phyloP scores from a whole-genome alignment of 1,139 yeast species.

The Suhomyces chickasaworum region DNA sequence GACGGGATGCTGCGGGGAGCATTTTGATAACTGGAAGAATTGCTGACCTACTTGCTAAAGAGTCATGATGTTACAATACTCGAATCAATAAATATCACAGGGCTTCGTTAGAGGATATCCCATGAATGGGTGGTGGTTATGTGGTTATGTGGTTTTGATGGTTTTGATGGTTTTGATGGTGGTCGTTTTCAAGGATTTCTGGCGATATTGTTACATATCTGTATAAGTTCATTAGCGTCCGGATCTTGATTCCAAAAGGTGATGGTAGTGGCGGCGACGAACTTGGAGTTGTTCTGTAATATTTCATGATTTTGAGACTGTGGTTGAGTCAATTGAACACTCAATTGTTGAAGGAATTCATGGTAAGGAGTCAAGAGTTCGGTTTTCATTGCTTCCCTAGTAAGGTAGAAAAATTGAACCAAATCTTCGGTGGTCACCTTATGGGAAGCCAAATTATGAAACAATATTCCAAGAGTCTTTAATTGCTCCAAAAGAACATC shows the following conservation, averaged over 20 bases:
- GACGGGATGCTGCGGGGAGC: not conserved
- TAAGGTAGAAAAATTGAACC: slow-evolving; percentile 10
- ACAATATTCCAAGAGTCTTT: slow-evolving; percentile 33
- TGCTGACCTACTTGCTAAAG: not conserved
- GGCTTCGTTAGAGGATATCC: not conserved
- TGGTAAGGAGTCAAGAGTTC: slow-evolving; percentile 22
- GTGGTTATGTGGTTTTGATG: too few relatives aligned
- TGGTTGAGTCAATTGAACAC: slow-evolving; percentile 14
- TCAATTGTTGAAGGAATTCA: slow-evolving; percentile 17
- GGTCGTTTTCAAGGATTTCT: not conserved
- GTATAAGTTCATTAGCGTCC: slow-evolving; percentile 3
- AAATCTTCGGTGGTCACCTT: slow-evolving; percentile 6
- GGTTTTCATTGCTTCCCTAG: slow-evolving; percentile 16
- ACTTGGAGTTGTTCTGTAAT: slow-evolving; percentile 37
- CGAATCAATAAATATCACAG: not conserved
- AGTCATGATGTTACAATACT: not conserved
- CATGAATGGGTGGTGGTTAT: not conserved
- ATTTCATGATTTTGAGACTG: slow-evolving; percentile 19
- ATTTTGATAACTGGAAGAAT: not conserved
- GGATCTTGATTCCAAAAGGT: slow-evolving; percentile 9
- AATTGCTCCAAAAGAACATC: slow-evolving; percentile 27
- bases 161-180: too few relatives aligned
- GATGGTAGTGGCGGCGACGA: slow-evolving; percentile 34
- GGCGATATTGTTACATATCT: slow-evolving; percentile 11
- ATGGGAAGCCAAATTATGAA: slow-evolving; percentile 16